phyloP scores from a whole-genome alignment of 139 green algal species.

The Chlamydomonas sp. region DNA sequence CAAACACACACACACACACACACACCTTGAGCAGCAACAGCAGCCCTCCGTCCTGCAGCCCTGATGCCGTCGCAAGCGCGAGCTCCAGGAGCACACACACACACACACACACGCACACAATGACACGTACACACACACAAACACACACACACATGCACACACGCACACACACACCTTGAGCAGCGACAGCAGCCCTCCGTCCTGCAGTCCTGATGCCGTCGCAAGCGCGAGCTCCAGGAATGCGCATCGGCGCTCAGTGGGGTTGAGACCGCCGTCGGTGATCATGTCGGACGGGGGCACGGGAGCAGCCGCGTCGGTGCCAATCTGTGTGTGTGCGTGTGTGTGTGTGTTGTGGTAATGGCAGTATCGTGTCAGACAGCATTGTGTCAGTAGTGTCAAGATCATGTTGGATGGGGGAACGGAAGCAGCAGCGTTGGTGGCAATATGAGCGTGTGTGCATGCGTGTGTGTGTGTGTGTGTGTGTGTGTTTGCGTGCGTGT shows the following conservation, averaged over 20 bases:
- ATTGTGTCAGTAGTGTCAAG: background rate
- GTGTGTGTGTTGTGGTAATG: background rate
- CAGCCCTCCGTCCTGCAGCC: constrained; percentile 53
- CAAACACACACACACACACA: too few species aligned
- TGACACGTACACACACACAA: constrained; percentile 22
- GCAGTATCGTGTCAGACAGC: background rate
- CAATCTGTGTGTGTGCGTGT: constrained; percentile 30
- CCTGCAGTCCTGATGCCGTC: constrained; percentile 63
- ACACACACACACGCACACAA: background rate
- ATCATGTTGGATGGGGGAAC: too few species aligned
- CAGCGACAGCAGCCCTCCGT: constrained; percentile 48
- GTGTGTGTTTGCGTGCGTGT: too few species aligned
- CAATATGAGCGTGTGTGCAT: background rate
- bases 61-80: constrained; percentile 56
- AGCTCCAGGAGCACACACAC: constrained; percentile 85
- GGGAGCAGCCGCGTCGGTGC: constrained; percentile 41
- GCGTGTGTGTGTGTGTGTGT: background rate
- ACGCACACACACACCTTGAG: constrained; percentile 32
- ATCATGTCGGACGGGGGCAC: constrained; percentile 46
- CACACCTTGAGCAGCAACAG: constrained; percentile 52
- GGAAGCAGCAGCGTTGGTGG: background rate
- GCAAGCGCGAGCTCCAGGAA: constrained; percentile 81
- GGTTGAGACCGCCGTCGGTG: constrained; percentile 54
- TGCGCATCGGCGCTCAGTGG: constrained; percentile 48
- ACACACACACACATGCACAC: background rate